Percentiles rank a stretch among this genome's conserved stretches.
Evolutionary conservation across 305 asterid species (phyloP).

Genomic region (Fraxinus latifolia): DNA sequence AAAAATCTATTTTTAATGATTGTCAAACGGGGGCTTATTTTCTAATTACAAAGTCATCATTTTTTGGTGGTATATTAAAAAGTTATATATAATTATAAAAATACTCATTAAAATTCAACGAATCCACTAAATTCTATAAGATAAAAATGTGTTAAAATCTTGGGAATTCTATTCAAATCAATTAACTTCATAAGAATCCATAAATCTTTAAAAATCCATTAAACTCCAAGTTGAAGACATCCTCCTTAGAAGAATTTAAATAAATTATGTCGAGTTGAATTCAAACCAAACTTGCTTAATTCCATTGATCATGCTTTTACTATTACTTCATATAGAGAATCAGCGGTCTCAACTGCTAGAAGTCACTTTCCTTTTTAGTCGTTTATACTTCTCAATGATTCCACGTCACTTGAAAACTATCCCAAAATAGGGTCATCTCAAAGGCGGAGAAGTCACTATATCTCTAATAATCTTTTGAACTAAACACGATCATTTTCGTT

Average conservation of each 20-base stretch:
- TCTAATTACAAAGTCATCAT: not conserved
- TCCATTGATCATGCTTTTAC: not conserved
- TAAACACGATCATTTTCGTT: not conserved
- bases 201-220: not conserved
- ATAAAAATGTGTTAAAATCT: not conserved
- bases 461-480: not conserved
- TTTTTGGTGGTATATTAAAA: not conserved
- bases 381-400: not conserved
- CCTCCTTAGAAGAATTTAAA: not conserved
- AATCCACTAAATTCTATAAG: not conserved
- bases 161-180: not conserved
- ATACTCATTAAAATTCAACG: not conserved
- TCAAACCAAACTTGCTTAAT: not conserved
- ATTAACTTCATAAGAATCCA: not conserved
- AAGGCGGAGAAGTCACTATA: not conserved
- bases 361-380: not conserved
- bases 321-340: not conserved
- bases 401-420: not conserved
- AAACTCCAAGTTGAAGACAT: not conserved
- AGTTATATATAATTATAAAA: not conserved
- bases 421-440: not conserved
- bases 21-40: conserved; percentile 7
- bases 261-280: not conserved
- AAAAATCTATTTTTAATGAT: too few species aligned
- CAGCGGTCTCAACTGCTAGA: not conserved